phyloP scores from a whole-genome alignment of 345 rosid species.

The Euphorbia pulcherrima region DNA sequence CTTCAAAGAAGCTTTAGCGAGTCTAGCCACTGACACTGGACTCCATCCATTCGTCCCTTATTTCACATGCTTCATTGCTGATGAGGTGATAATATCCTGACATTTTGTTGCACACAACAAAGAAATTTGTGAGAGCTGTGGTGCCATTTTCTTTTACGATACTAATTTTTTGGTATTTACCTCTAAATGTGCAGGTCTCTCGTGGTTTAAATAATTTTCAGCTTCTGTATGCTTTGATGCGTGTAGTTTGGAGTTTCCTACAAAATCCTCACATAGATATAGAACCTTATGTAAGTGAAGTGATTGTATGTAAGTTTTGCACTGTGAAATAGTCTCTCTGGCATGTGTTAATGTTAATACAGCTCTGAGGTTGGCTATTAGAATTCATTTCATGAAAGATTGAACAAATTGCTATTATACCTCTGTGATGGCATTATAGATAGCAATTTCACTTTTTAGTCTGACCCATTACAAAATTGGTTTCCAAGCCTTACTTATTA shows the following conservation, averaged over 20 bases:
- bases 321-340: no score
- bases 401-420: no score
- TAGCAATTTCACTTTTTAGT: no score
- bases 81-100: constrained; percentile 50
- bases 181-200: constrained; percentile 66
- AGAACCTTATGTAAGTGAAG: constrained; percentile 90
- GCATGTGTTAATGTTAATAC: no score
- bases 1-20: constrained; percentile 62
- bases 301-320: no score
- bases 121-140: no score
- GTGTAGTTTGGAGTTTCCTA: constrained; percentile 64
- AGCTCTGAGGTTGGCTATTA: no score
- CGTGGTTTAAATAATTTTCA: constrained; percentile 51
- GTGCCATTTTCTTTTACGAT: constrained; percentile 8
- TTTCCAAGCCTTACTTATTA: no score
- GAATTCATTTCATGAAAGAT: no score
- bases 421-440: no score
- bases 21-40: constrained; percentile 71
- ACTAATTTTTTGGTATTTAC: constrained; percentile 19
- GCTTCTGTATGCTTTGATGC: constrained; percentile 61
- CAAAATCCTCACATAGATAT: constrained; percentile 73
- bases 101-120: background rate
- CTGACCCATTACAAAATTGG: no score
- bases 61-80: constrained; percentile 60
- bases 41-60: constrained; percentile 73